Percentiles rank a stretch among this genome's conserved stretches.
These are phyloP conservation scores for Cryptosporidium tyzzeri DNA, from an alignment of 169 alveolate genomes.

Conservation along the genomic window DNA sequence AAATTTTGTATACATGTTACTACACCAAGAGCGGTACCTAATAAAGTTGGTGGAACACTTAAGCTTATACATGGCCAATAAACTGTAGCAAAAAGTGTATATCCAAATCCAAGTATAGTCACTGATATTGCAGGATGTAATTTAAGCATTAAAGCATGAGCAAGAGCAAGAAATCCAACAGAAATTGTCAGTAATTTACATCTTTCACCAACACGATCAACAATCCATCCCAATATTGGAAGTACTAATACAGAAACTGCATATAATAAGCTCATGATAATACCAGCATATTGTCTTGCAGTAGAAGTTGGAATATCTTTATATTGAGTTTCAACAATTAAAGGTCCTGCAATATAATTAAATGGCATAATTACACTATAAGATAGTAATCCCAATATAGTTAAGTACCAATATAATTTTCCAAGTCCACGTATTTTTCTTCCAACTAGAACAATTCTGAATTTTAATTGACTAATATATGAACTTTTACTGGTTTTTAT, in stretches of 20 bases:
- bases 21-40: conserved; percentile 74
- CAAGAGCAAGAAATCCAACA: conserved; percentile 62
- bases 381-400: conserved; percentile 54
- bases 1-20: conserved; percentile 69
- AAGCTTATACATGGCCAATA: conserved; percentile 75
- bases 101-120: conserved; percentile 72
- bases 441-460: conserved; percentile 30
- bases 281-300: conserved; percentile 74
- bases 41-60: conserved; percentile 64
- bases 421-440: conserved; percentile 67
- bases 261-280: conserved; percentile 60
- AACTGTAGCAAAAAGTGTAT: conserved; percentile 73
- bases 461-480: conserved; percentile 23
- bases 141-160: conserved; percentile 65
- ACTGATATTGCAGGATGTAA: conserved; percentile 72
- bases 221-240: conserved; percentile 72
- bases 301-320: conserved; percentile 71
- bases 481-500: neutral
- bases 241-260: conserved; percentile 75
- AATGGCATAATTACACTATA: conserved; percentile 75
- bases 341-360: conserved; percentile 73
- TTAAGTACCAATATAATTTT: conserved; percentile 53
- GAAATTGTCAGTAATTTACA: conserved; percentile 60
- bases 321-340: conserved; percentile 67
- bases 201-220: conserved; percentile 76